Evolutionary conservation across 495 filamentous ascomycete species (phyloP), one percentile per base, ranked within the genome.

Genomic region (Geoglossum glabrum): DNA sequence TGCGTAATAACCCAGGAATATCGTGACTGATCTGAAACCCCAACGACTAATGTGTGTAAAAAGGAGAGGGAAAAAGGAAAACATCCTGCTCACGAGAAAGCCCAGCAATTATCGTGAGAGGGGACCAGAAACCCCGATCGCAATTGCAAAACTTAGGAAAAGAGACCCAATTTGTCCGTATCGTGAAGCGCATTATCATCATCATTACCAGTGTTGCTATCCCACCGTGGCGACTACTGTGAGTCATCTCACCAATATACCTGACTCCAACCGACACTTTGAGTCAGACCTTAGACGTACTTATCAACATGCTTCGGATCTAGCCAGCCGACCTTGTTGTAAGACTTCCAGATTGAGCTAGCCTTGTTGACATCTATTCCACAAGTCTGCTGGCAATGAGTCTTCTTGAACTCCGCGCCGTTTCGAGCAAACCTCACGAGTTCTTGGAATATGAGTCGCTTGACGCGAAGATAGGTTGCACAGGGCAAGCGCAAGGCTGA

Each of bases 331-430:
- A 94, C 86, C 54, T 82, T 82, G 23, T 96, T 85, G 66, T 86
- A 98, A 28, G 87, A 88, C 45, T 82, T 81, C 88, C 88, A 95
- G 55, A 98, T 76, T 68, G 92, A 93, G 64, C 87, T 94, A 28
- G 92, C 89, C 76, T 98, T 98, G 74, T 96, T 96, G 68, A 96
- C 92, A 67, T 98, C 92, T 60, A 96, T 95, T 74, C 93, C 93
- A 79, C 88, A 95, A 27, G 87, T 87, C 68, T 94, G 87, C 69
- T 98, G 92, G 33, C 88, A 86, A 67, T 95, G 86, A n/a, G 92
- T 96, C 79, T 96, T 98, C 61, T 87, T 78, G 65, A 98, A 98
- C 64, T 92, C 86, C 69, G 94, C 92, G 63, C 78, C 77, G 52
- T 82, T 79, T 52, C 70, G 70, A 46, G 86, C 70, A 25, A 84